phyloP scores from a whole-genome alignment of 805 yeast genomes.

The Barnettozyma populi region DNA sequence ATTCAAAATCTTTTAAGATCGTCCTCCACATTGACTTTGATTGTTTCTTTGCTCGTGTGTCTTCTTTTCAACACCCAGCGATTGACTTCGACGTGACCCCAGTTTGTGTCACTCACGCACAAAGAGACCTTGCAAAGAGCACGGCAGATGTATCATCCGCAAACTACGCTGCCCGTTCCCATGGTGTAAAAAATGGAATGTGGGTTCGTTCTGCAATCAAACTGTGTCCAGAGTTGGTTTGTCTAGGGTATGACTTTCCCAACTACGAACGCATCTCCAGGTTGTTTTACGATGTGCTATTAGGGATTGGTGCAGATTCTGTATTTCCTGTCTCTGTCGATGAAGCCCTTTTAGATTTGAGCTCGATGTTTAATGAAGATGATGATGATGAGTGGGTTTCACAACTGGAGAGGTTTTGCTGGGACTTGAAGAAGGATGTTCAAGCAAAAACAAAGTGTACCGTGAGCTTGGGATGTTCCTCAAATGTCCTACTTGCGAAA shows the following conservation, averaged over 20 bases:
- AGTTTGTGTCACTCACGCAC: constrained; percentile 56
- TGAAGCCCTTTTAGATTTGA: constrained; percentile 77
- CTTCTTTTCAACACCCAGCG: constrained; percentile 53
- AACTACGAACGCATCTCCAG: constrained; percentile 64
- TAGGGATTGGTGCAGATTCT: constrained; percentile 33
- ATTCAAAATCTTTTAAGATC: constrained; percentile 16
- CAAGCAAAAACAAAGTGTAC: constrained; percentile 47
- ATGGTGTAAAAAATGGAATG: constrained; percentile 84
- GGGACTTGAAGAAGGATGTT: constrained; percentile 33
- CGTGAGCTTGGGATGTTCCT: constrained; percentile 76
- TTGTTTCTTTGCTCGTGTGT: constrained; percentile 87
- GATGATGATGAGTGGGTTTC: constrained; percentile 20
- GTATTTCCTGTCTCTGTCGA: constrained; percentile 81
- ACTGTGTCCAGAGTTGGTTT: constrained; percentile 59
- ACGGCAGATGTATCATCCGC: constrained; percentile 88
- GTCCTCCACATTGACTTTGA: constrained; percentile 89
- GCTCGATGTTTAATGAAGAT: constrained; percentile 27
- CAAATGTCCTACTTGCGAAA: constrained; percentile 72
- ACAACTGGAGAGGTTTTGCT: constrained; percentile 24
- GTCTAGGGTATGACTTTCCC: constrained; percentile 68
- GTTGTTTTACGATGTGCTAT: constrained; percentile 55
- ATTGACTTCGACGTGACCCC: constrained; percentile 44
- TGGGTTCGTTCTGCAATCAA: constrained; percentile 69
- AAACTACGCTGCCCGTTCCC: constrained; percentile 78
- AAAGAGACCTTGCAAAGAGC: constrained; percentile 23